A percentile compares a stretch with the other conserved stretches of the same genome.
Conservation (phyloP, 106 monocot species). For the Dendrobium chrysotoxum region DNA sequence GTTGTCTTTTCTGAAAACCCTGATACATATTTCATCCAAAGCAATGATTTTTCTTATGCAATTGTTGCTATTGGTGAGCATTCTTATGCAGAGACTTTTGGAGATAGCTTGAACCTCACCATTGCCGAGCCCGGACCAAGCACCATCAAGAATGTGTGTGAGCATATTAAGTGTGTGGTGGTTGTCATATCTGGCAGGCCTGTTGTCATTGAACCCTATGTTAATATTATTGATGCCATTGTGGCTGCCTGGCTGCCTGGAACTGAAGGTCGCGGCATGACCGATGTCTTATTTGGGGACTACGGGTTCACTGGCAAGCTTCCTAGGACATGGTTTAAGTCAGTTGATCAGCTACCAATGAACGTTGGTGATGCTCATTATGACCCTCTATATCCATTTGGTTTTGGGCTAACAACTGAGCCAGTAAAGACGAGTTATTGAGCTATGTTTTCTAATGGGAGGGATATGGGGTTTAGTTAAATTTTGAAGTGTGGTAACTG, state of each 20-base stretch:
- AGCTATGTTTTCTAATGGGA: background rate
- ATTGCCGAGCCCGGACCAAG: conserved; percentile 40
- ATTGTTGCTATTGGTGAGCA: conserved; percentile 37
- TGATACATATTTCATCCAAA: conserved; percentile 10
- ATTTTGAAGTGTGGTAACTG: background rate
- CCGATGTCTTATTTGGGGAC: conserved; percentile 52
- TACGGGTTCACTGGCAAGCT: conserved; percentile 53
- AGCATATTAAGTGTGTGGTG: conserved; percentile 47
- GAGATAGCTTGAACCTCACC: background rate
- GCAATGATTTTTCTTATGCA: conserved; percentile 12
- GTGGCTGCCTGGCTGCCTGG: conserved; percentile 83
- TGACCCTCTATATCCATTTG: conserved; percentile 57
- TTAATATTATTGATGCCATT: conserved; percentile 42
- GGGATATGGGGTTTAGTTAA: background rate
- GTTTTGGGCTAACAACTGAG: conserved; percentile 56
- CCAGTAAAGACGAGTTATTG: conserved; percentile 5
- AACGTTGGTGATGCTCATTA: conserved; percentile 55
- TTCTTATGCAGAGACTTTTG: conserved; percentile 22
- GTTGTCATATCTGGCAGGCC: conserved; percentile 64
- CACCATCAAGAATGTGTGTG: conserved; percentile 43
- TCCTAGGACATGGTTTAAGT: conserved; percentile 55
- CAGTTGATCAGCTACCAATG: conserved; percentile 59
- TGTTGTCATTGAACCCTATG: conserved; percentile 52
- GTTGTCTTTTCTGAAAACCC: conserved; percentile 38
- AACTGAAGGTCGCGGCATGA: conserved; percentile 53